These are phyloP conservation scores for Hanseniaspora hatyaiensis DNA, from an alignment of 805 yeast species.

Conservation along the genomic window DNA sequence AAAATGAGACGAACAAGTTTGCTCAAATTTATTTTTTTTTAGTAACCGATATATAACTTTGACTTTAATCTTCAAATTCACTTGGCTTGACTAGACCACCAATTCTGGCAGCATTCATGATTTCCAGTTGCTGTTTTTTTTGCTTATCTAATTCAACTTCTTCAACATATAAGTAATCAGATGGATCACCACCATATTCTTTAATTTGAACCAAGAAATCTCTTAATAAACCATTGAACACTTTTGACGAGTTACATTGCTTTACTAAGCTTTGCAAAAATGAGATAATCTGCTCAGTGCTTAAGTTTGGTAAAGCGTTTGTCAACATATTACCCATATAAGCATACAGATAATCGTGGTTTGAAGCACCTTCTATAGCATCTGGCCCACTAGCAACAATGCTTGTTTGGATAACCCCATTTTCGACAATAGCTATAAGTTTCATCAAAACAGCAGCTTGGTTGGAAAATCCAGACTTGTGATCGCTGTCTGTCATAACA, in stretches of 20 bases:
- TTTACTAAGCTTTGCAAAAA: conserved; percentile 68
- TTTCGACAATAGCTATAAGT: conserved; percentile 72
- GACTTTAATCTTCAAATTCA: conserved; percentile 58
- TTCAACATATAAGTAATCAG: conserved; percentile 88
- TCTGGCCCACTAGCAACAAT: conserved; percentile 59
- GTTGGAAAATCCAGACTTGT: conserved; percentile 85
- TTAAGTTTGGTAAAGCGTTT: conserved; percentile 86
- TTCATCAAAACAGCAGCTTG: conserved; percentile 78
- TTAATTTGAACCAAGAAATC: conserved; percentile 94
- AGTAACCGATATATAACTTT: no score
- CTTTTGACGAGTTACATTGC: conserved; percentile 59
- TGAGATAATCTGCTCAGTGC: conserved; percentile 65
- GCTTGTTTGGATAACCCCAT: conserved; percentile 61
- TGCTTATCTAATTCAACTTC: conserved; percentile 73
- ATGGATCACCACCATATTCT: conserved; percentile 89
- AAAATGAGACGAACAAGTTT: no score
- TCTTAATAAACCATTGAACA: conserved; percentile 74
- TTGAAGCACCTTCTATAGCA: conserved; percentile 77
- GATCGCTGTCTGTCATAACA: conserved; percentile 93
- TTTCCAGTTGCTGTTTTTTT: conserved; percentile 56
- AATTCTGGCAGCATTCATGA: conserved; percentile 50
- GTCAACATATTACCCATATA: conserved; percentile 71
- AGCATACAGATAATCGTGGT: conserved; percentile 64
- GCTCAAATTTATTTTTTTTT: no score
- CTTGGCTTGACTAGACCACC: conserved; percentile 93